phyloP scores from a whole-genome alignment of 371 early-diverging fungal genomes.

The Fennellomyces sp. region DNA sequence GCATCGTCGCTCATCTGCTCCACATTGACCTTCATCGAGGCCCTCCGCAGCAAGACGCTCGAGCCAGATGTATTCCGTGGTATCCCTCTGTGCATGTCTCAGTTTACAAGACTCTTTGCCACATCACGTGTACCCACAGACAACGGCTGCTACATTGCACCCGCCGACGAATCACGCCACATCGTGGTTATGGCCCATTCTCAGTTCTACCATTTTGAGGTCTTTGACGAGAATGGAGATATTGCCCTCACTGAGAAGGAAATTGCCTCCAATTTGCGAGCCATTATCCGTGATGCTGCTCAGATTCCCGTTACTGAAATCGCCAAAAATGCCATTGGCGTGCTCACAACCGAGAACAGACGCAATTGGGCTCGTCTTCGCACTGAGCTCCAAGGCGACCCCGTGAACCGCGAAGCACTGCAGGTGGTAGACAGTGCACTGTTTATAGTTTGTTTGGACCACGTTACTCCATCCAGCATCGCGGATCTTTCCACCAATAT shows the following conservation, averaged over 20 bases:
- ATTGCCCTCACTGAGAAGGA: conserved; percentile 51
- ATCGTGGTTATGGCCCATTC: conserved; percentile 68
- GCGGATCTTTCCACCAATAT: conserved; percentile 58
- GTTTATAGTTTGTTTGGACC: conserved; percentile 85
- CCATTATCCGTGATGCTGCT: conserved; percentile 42
- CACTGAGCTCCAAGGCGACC: conserved; percentile 34
- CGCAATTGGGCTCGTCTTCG: conserved; percentile 72
- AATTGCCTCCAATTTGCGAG: conserved; percentile 48
- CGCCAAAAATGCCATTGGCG: conserved; percentile 59
- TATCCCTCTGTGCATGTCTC: conserved; percentile 69
- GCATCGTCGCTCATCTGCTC: conserved; percentile 56
- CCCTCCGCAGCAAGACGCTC: conserved; percentile 47
- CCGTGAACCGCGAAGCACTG: conserved; percentile 61
- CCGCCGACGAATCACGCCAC: conserved; percentile 52
- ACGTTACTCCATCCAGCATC: conserved; percentile 46
- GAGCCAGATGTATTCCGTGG: conserved; percentile 71
- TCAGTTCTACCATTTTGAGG: conserved; percentile 71
- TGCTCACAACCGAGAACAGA: conserved; percentile 74
- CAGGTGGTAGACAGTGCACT: conserved; percentile 71
- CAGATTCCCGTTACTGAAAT: conserved; percentile 40
- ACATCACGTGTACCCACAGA: conserved; percentile 65
- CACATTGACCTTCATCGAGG: conserved; percentile 55
- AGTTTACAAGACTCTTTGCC: conserved; percentile 64
- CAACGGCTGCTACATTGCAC: conserved; percentile 52
- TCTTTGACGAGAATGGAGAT: conserved; percentile 54